Evolutionary conservation across 352 stramenopile genomes (phyloP).

Genomic region (Globisporangium nodosum): DNA sequence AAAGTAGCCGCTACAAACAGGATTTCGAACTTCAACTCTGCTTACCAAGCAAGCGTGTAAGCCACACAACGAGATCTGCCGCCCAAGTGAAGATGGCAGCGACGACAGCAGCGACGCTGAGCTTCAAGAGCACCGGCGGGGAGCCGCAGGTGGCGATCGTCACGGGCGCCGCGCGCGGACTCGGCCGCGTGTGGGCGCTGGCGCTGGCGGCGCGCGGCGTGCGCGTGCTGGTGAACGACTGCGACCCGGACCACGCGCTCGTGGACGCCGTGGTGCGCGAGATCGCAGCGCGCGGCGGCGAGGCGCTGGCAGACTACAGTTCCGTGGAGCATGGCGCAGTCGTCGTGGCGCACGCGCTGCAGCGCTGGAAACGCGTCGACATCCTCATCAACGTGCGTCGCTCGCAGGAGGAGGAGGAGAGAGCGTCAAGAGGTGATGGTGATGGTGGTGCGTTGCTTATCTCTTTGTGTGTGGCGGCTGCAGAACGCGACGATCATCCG

Average conservation of each 20-base stretch:
- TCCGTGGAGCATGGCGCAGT: conserved; percentile 38
- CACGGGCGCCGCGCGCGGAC: conserved; percentile 43
- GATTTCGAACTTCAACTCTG: no score
- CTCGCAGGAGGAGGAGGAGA: not conserved
- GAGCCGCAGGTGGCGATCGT: conserved; percentile 56
- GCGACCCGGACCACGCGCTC: conserved; percentile 37
- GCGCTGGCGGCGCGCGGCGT: conserved; percentile 39
- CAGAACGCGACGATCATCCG: conserved; percentile 68
- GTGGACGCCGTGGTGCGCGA: conserved; percentile 35
- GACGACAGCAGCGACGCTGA: conserved; percentile 19
- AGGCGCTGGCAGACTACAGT: conserved; percentile 45
- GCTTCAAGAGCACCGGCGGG: conserved; percentile 34
- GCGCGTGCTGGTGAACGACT: conserved; percentile 66
- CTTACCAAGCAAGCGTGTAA: no score
- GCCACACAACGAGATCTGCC: no score
- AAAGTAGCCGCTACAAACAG: no score
- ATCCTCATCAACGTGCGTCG: conserved; percentile 72
- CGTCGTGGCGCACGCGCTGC: conserved; percentile 39
- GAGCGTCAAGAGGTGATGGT: not conserved
- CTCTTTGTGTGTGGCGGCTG: conserved; percentile 1
- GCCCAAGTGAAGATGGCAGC: not conserved
- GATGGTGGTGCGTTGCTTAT: not conserved
- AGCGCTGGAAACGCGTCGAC: conserved; percentile 47
- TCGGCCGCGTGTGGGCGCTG: conserved; percentile 48
- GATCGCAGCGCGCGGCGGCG: conserved; percentile 32